Conservation (phyloP, 2,329 filamentous ascomycete species). For the Purpureocillium takamizusanense region DNA sequence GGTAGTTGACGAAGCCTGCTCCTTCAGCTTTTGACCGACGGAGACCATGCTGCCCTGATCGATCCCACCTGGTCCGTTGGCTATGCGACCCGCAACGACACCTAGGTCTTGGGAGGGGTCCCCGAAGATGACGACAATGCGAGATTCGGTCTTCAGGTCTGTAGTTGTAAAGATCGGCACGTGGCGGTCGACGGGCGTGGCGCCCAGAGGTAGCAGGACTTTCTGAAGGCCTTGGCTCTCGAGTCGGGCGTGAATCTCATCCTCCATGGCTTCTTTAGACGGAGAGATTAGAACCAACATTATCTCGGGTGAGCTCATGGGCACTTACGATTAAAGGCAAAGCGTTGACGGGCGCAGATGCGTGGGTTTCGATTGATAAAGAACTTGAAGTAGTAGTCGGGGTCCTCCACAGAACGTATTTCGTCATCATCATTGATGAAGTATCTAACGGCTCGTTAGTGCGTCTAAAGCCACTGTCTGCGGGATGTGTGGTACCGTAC, state of each 20-base stretch:
- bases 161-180: conserved; percentile 54
- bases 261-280: conserved; percentile 49
- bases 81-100: conserved; percentile 60
- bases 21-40: conserved; percentile 41
- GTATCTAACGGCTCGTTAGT: conserved; percentile 43
- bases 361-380: conserved; percentile 65
- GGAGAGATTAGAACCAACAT: not conserved
- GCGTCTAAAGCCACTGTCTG: not conserved
- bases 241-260: conserved; percentile 55
- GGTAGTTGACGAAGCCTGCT: conserved; percentile 21
- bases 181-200: conserved; percentile 40
- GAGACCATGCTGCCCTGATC: conserved; percentile 61
- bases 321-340: conserved; percentile 61
- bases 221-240: conserved; percentile 48
- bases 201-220: conserved; percentile 51
- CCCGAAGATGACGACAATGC: conserved; percentile 64
- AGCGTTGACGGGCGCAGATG: conserved; percentile 66
- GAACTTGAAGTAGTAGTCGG: conserved; percentile 65
- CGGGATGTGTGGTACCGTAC: conserved; percentile 30
- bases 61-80: conserved; percentile 56
- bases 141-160: conserved; percentile 45
- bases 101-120: conserved; percentile 65
- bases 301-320: too few relatives aligned
- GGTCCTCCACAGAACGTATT: conserved; percentile 59
- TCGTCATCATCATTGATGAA: conserved; percentile 70